These are phyloP conservation scores for Fusarium temperatum DNA, from an alignment of 2,329 filamentous ascomycete genomes.

Conservation along the genomic window DNA sequence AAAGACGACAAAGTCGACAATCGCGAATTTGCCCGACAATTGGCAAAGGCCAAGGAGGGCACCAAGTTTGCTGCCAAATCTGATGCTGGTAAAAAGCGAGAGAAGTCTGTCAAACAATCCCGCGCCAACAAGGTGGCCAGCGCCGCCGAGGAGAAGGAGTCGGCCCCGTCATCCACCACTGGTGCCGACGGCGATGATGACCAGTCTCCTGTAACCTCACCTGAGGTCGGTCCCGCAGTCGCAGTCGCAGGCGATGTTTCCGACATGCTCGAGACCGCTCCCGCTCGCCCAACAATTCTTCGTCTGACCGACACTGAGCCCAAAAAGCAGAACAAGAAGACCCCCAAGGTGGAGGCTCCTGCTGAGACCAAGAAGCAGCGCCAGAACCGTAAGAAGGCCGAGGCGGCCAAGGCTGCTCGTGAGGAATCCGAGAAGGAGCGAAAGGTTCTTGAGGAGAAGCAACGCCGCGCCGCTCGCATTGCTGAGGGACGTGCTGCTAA, in stretches of 20 bases:
- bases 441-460: conserved; percentile 80
- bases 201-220: conserved; percentile 74
- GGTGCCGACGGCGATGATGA: conserved; percentile 85
- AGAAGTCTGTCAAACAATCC: conserved; percentile 76
- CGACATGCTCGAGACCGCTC: conserved; percentile 87
- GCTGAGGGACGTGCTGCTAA: conserved; percentile 84
- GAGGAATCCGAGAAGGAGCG: conserved; percentile 83
- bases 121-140: conserved; percentile 63
- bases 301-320: conserved; percentile 76
- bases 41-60: conserved; percentile 76
- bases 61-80: conserved; percentile 65
- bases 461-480: conserved; percentile 82
- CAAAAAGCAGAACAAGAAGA: conserved; percentile 71
- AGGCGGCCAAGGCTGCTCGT: conserved; percentile 77
- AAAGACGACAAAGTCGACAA: conserved; percentile 69
- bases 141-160: conserved; percentile 55
- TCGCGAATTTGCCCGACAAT: conserved; percentile 79
- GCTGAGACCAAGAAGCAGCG: conserved; percentile 94
- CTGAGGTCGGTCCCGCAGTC: conserved; percentile 64
- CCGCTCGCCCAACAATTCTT: conserved; percentile 76
- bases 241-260: conserved; percentile 75
- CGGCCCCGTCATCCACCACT: conserved; percentile 68
- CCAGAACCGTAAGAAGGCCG: conserved; percentile 89
- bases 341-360: conserved; percentile 69
- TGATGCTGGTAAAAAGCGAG: conserved; percentile 68